Conservation (phyloP, 2,329 filamentous ascomycete species). For the Nemania sp. region DNA sequence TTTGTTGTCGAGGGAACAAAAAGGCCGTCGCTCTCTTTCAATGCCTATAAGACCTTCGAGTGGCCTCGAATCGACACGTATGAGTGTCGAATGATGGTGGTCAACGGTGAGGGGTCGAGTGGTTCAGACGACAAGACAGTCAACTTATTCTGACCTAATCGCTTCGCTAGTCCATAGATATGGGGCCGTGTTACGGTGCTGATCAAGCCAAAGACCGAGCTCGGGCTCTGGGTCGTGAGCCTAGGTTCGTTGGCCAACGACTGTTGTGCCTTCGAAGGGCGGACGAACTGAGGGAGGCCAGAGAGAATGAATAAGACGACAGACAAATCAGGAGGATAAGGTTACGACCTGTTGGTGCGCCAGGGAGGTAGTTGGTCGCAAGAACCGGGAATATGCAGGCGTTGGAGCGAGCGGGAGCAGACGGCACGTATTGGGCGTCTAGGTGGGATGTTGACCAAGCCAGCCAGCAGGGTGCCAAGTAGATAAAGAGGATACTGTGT, state of each 20-base stretch:
- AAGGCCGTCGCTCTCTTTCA: conserved; percentile 18
- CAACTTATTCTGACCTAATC: conserved; percentile 3
- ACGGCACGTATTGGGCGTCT: conserved; percentile 12
- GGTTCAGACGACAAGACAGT: conserved; percentile 12
- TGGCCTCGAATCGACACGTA: conserved; percentile 18
- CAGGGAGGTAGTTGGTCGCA: not conserved
- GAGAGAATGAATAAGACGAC: not conserved
- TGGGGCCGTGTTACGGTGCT: conserved; percentile 8
- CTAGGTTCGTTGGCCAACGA: not conserved
- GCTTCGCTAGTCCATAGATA: conserved; percentile 19
- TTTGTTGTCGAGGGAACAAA: conserved; percentile 1
- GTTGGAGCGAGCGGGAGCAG: conserved; percentile 16
- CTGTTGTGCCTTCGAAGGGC: not conserved
- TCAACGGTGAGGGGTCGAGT: conserved; percentile 22
- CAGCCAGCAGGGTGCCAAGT: conserved; percentile 10
- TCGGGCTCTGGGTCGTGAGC: conserved; percentile 9
- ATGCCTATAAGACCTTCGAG: not conserved
- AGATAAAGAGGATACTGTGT: not conserved
- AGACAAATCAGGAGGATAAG: not conserved
- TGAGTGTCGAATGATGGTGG: conserved; percentile 18
- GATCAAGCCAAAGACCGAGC: conserved; percentile 15
- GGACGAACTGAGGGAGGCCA: not conserved
- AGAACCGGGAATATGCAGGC: conserved; percentile 17
- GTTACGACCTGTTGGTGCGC: conserved; percentile 11
- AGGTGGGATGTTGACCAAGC: conserved; percentile 16